A percentile compares a stretch with the other conserved stretches of the same genome.
phyloP scores from a whole-genome alignment of 106 monocot genomes.

The Apostasia shenzhenica region DNA sequence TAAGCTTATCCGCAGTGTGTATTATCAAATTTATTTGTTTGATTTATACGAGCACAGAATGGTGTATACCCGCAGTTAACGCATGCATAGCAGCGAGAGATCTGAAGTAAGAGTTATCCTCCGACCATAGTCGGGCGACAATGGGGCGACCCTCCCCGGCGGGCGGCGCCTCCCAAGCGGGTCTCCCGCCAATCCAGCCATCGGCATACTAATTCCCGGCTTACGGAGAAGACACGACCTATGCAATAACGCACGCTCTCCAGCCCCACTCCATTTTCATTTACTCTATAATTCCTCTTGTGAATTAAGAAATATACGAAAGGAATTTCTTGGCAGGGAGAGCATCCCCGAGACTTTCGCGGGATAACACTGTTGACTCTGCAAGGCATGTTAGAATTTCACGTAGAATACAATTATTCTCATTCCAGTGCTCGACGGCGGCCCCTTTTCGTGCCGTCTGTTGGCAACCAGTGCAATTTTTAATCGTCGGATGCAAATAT shows the following conservation, averaged over 20 bases:
- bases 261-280: neutral
- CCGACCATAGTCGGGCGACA: slow-evolving; percentile 46
- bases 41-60: neutral
- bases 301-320: slow-evolving; percentile 1
- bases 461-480: too few relatives aligned
- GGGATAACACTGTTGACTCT: slow-evolving; percentile 65
- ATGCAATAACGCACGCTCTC: too few relatives aligned
- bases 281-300: neutral
- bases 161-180: slow-evolving; percentile 74
- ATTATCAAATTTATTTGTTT: too few relatives aligned
- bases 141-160: slow-evolving; percentile 57
- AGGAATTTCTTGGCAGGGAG: slow-evolving; percentile 10
- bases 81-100: too few relatives aligned
- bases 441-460: slow-evolving; percentile 99
- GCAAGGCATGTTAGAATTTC: slow-evolving; percentile 95
- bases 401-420: slow-evolving; percentile 99
- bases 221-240: neutral
- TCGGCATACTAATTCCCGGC: too few relatives aligned
- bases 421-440: slow-evolving; percentile 95
- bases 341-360: neutral
- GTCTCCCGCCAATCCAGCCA: slow-evolving; percentile 82
- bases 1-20: too few relatives aligned
- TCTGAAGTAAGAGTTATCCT: too few relatives aligned
- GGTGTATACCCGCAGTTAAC: too few relatives aligned
- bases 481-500: too few relatives aligned